Conservation (phyloP, 2,329 filamentous ascomycete genomes). For the Harringtonia aguacate region DNA sequence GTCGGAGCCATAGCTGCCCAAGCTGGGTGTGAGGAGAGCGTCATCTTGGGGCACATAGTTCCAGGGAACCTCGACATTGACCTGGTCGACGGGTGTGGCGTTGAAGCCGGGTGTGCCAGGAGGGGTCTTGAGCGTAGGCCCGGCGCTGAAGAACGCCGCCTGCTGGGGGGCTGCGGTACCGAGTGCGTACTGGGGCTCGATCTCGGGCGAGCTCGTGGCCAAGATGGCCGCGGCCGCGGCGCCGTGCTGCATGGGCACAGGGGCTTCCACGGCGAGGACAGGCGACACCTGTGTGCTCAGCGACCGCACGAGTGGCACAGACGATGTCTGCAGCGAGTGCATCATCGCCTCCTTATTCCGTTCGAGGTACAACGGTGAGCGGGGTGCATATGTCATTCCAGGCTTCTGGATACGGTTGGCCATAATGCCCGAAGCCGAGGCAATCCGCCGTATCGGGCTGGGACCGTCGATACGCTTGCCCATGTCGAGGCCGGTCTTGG, state of each 20-base stretch:
- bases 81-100: neutral
- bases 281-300: slow-evolving; percentile 4
- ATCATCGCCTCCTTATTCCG: slow-evolving; percentile 32
- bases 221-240: neutral
- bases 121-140: slow-evolving; percentile 6
- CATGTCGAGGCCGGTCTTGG: slow-evolving; percentile 38
- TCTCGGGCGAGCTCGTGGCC: slow-evolving; percentile 4
- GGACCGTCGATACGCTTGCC: slow-evolving; percentile 31
- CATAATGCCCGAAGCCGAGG: slow-evolving; percentile 34
- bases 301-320: slow-evolving; percentile 22
- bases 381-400: slow-evolving; percentile 20
- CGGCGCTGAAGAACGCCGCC: slow-evolving; percentile 2
- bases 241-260: neutral
- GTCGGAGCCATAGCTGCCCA: slow-evolving; percentile 33
- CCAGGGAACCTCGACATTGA: slow-evolving; percentile 11
- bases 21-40: slow-evolving; percentile 34
- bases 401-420: slow-evolving; percentile 31
- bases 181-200: slow-evolving; percentile 1
- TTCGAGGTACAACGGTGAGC: slow-evolving; percentile 33
- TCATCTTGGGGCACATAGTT: slow-evolving; percentile 32
- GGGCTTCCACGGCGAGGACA: neutral
- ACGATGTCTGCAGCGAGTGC: slow-evolving; percentile 21
- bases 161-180: neutral
- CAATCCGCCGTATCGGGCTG: slow-evolving; percentile 42
- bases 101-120: slow-evolving; percentile 8